Evolutionary conservation across 1,284 basidiomycete genomes (phyloP), one percentile per base, ranked within the genome.

Genomic region (Golubevia pallescens): DNA sequence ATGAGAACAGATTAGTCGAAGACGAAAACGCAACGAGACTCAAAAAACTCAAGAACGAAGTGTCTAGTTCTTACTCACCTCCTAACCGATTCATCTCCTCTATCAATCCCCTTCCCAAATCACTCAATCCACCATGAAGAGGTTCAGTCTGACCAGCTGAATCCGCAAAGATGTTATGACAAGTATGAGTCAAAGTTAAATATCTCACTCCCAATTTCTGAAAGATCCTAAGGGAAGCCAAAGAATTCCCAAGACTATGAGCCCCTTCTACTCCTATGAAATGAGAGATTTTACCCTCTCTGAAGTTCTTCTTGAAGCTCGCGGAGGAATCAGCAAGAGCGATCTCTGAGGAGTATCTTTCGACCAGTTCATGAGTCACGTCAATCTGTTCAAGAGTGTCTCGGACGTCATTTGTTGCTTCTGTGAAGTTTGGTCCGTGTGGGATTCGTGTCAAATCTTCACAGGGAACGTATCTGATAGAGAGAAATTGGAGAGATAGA

Each of bases 141-240:
- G 65, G 56, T 8, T 61, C 58, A 1, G 54, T 60, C 13, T 48
- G 57, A 13, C 65, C 72, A 23, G 67, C 62, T 28, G 62, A 62
- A 57, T 70, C 65, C 28, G 73, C 73, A 60, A 75, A 75, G 21
- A 56, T 52, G 32, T 71, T 68, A 60, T 69, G 63, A 38, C 73
- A 75, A 53, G 62, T 69, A 56, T 75, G 73, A 6, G 73, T 71
- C 8, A 75, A 52, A 14, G 73, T 75, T 5, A 75, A 10, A 51
- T 75, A 75, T 21, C 60, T 65, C 16, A 68, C 67, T 28, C 71
- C 71, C 14, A 73, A 57, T 57, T 59, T 58, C 19, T 57, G 58
- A 57, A 48, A 62, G 7, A 32, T 4, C 24, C 62, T 42, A 6
- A 64, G 20, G 5, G 24, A 21, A 19, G 55, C 23, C n/a, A 64